These are phyloP conservation scores for Alternaria triticina DNA, from an alignment of 2,329 filamentous ascomycete species.

Conservation along the genomic window DNA sequence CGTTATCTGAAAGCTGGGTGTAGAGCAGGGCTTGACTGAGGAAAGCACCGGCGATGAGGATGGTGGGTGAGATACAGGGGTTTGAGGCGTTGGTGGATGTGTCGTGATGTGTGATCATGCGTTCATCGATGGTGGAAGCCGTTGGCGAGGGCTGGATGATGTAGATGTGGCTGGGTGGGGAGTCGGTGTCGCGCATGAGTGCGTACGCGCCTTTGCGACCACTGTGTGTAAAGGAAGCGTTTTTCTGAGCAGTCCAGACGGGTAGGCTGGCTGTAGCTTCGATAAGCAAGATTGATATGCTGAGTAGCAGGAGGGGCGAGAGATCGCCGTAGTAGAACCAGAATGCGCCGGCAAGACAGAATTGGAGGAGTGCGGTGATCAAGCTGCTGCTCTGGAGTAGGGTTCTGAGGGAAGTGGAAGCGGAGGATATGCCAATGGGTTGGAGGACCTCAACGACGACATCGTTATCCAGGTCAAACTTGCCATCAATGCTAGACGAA, in stretches of 20 bases:
- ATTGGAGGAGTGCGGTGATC: not conserved
- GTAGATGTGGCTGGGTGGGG: not conserved
- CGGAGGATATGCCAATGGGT: not conserved
- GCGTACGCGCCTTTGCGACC: not conserved
- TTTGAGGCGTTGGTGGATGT: not conserved
- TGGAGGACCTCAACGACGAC: not conserved
- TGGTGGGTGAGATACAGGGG: not conserved
- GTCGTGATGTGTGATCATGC: not conserved
- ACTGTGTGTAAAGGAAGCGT: not conserved
- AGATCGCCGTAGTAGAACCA: not conserved
- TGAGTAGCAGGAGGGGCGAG: not conserved
- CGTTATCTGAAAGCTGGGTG: not conserved
- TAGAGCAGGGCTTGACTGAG: not conserved
- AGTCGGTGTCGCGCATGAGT: not conserved
- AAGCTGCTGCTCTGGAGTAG: not conserved
- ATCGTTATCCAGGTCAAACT: not conserved
- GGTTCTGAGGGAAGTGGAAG: not conserved
- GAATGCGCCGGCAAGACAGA: not conserved
- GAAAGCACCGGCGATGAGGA: not conserved
- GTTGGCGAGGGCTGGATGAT: not conserved
- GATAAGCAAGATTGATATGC: not conserved
- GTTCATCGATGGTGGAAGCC: not conserved
- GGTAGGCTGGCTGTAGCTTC: not conserved
- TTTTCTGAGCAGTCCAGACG: not conserved
- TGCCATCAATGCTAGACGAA: not conserved